Conservation (phyloP, 164 flowering plant genomes). For the Protea cynaroides region DNA sequence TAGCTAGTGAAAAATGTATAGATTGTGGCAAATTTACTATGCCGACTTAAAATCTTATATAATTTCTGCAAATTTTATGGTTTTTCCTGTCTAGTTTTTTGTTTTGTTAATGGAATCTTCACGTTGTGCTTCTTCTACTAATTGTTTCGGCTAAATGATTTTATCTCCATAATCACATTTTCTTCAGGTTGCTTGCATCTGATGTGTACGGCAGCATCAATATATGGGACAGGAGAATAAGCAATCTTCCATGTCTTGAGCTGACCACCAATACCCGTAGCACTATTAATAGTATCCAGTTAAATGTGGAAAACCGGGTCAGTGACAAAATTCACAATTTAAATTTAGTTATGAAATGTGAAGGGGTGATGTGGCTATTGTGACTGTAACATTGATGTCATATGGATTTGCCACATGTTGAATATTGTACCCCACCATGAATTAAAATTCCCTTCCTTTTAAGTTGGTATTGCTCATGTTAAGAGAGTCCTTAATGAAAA, state of each 20-base stretch:
- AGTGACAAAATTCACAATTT: neutral
- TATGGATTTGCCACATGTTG: no score
- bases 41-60: neutral
- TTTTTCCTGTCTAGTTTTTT: neutral
- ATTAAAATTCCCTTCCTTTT: no score
- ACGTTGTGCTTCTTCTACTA: neutral
- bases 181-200: constrained; percentile 70
- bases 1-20: no score
- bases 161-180: neutral
- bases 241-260: constrained; percentile 63
- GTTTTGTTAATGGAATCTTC: constrained; percentile 1
- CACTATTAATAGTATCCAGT: constrained; percentile 64
- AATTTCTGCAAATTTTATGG: no score
- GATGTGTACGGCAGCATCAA: constrained; percentile 56
- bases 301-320: constrained; percentile 71
- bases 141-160: constrained; percentile 3
- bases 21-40: neutral
- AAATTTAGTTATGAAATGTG: neutral
- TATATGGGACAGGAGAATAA: constrained; percentile 81
- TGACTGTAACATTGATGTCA: no score
- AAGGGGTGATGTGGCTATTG: neutral
- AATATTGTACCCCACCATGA: no score
- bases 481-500: no score
- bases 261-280: constrained; percentile 40
- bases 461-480: no score